Percentiles rank a stretch among this genome's conserved stretches.
Evolutionary conservation across 495 filamentous ascomycete species (phyloP).

Genomic region (Penicillium riverlandense): DNA sequence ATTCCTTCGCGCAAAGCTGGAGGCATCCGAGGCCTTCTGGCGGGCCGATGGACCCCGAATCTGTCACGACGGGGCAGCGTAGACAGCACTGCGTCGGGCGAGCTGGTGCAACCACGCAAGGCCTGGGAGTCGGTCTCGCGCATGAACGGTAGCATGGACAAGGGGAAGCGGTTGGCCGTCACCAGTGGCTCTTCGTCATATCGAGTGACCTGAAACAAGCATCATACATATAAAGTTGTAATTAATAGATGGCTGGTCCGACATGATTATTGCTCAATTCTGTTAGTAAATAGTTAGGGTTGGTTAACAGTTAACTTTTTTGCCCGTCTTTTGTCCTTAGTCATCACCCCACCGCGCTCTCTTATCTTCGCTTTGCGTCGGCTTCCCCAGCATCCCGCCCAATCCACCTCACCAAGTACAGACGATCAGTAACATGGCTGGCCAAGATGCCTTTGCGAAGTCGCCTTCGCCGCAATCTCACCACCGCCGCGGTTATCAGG

Average conservation of each 20-base stretch:
- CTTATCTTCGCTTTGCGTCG: conserved; percentile 45
- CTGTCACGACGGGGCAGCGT: conserved; percentile 32
- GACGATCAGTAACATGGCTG: conserved; percentile 3
- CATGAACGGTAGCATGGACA: conserved; percentile 23
- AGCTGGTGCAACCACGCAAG: conserved; percentile 22
- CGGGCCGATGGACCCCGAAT: conserved; percentile 26
- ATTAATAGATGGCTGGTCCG: not conserved
- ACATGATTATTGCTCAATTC: too few relatives aligned
- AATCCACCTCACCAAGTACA: conserved; percentile 13
- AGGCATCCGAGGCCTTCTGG: conserved; percentile 57
- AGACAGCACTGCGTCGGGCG: conserved; percentile 33
- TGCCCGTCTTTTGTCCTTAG: not conserved
- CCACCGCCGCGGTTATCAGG: conserved; percentile 74
- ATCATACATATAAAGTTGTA: not conserved
- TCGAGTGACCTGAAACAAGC: conserved; percentile 11
- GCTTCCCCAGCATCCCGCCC: conserved; percentile 20
- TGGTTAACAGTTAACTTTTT: too few relatives aligned
- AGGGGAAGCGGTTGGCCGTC: conserved; percentile 12
- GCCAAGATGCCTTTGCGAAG: conserved; percentile 9
- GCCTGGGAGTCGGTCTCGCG: conserved; percentile 18
- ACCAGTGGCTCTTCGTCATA: conserved; percentile 8
- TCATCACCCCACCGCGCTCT: conserved; percentile 28
- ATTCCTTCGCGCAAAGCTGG: conserved; percentile 72
- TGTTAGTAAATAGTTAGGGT: too few relatives aligned
- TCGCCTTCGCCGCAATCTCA: conserved; percentile 34